phyloP scores from a whole-genome alignment of 2,329 filamentous ascomycete species.

The Alternaria gansuensis region DNA sequence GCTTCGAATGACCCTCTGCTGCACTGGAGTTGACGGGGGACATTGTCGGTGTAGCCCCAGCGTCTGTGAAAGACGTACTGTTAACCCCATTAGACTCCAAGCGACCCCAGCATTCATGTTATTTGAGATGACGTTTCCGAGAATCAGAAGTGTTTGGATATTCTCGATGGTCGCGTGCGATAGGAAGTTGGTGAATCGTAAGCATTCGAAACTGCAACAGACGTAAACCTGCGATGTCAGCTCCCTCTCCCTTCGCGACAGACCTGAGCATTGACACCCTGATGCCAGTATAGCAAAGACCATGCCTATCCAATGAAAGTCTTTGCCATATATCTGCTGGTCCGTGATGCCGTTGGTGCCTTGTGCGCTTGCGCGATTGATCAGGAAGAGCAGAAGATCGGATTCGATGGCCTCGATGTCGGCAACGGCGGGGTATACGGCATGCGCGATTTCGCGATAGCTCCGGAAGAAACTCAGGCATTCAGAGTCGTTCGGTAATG shows the following conservation, averaged over 20 bases:
- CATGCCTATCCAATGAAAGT: slow-evolving; percentile 66
- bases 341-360: slow-evolving; percentile 59
- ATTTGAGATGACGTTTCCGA: slow-evolving; percentile 69
- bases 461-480: slow-evolving; percentile 66
- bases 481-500: slow-evolving; percentile 66
- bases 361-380: slow-evolving; percentile 59
- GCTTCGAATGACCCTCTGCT: slow-evolving; percentile 53
- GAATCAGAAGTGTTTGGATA: slow-evolving; percentile 69
- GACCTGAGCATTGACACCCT: slow-evolving; percentile 67
- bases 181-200: slow-evolving; percentile 70
- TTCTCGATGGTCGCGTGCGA: slow-evolving; percentile 69
- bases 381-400: slow-evolving; percentile 63
- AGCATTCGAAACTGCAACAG: slow-evolving; percentile 71
- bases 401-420: slow-evolving; percentile 65
- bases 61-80: slow-evolving; percentile 67
- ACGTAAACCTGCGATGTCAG: slow-evolving; percentile 71
- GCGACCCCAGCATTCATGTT: slow-evolving; percentile 72
- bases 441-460: slow-evolving; percentile 67
- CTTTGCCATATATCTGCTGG: slow-evolving; percentile 65
- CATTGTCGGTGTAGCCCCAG: slow-evolving; percentile 68
- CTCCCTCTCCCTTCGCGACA: slow-evolving; percentile 67
- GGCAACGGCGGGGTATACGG: slow-evolving; percentile 68
- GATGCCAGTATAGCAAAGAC: slow-evolving; percentile 70
- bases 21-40: slow-evolving; percentile 61
- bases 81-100: slow-evolving; percentile 68